Evolutionary conservation across 2,329 filamentous ascomycete genomes (phyloP).

Genomic region (Ophiosphaerella herpotricha): DNA sequence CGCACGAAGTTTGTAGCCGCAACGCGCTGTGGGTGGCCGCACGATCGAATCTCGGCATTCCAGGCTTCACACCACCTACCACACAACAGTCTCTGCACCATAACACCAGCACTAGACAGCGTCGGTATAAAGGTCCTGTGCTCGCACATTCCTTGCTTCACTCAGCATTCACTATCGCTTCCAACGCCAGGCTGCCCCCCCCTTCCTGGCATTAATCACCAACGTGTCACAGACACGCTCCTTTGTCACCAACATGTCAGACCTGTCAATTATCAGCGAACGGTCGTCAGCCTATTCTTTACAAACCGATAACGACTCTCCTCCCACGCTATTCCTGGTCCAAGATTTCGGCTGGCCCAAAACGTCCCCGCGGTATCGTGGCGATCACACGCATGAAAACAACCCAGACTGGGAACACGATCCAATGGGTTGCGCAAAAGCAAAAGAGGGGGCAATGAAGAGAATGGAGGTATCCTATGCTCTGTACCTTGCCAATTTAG

Average conservation of each 20-base stretch:
- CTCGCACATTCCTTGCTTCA: neutral
- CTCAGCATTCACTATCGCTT: neutral
- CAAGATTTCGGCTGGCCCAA: constrained; percentile 31
- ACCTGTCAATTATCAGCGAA: constrained; percentile 17
- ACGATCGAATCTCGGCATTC: constrained; percentile 14
- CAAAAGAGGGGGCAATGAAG: constrained; percentile 25
- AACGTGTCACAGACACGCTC: constrained; percentile 9
- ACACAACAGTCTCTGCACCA: neutral
- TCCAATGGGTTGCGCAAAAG: constrained; percentile 24
- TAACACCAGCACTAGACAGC: neutral
- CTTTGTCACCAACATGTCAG: constrained; percentile 9
- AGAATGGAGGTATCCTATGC: constrained; percentile 31
- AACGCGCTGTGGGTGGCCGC: no score
- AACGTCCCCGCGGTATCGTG: constrained; percentile 27
- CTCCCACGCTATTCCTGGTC: constrained; percentile 15
- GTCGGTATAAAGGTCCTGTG: neutral
- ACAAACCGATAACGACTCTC: constrained; percentile 3
- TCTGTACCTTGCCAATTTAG: constrained; percentile 27
- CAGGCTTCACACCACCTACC: constrained; percentile 3
- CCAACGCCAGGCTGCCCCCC: neutral
- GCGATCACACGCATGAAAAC: constrained; percentile 33
- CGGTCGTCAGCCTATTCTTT: constrained; percentile 10
- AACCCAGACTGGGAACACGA: constrained; percentile 32
- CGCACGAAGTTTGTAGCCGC: neutral
- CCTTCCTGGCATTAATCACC: neutral